Conservation (phyloP, 169 alveolate species). For the Fabrea salina region DNA sequence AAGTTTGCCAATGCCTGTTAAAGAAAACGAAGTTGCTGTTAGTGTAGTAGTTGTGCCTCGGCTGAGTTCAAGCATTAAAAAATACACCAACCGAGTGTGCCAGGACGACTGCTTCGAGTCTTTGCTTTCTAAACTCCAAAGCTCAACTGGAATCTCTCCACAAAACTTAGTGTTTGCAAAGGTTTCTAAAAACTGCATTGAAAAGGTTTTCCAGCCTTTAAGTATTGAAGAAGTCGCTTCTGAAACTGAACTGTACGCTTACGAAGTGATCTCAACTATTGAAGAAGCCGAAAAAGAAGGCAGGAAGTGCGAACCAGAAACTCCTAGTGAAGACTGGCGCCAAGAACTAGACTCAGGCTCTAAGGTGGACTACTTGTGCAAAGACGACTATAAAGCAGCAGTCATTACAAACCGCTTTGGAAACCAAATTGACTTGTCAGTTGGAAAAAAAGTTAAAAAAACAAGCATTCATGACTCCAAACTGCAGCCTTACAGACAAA, state of each 20-base stretch:
- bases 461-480: neutral
- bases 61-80: neutral
- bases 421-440: neutral
- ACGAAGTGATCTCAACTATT: neutral
- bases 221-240: neutral
- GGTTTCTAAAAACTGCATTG: neutral
- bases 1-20: slow-evolving; percentile 9
- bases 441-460: neutral
- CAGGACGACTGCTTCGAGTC: neutral
- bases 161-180: neutral
- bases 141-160: neutral
- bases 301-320: neutral
- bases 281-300: slow-evolving; percentile 10
- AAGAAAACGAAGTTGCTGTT: neutral
- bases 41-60: neutral
- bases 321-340: neutral
- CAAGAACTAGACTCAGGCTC: neutral
- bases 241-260: neutral
- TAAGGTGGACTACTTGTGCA: neutral
- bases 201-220: neutral
- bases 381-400: neutral
- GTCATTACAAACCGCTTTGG: neutral
- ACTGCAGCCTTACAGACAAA: neutral
- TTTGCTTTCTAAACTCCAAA: neutral
- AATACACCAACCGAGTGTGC: neutral